These are phyloP conservation scores for Yamadazyma laniorum DNA, from an alignment of 805 yeast species.

Conservation along the genomic window DNA sequence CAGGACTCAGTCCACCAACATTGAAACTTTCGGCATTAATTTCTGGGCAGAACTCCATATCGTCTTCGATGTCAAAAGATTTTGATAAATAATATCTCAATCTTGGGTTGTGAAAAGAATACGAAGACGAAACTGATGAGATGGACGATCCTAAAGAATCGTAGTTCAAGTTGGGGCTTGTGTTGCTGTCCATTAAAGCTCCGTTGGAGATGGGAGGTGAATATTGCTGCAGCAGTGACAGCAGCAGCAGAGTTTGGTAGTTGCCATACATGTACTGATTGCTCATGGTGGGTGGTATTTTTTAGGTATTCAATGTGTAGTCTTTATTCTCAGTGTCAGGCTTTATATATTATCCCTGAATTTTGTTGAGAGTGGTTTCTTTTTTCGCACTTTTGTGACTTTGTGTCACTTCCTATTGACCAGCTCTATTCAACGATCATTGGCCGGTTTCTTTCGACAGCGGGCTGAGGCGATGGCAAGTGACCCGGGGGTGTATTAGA, in stretches of 20 bases:
- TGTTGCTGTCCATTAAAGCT: conserved; percentile 23
- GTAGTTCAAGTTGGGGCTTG: conserved; percentile 21
- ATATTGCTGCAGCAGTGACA: conserved; percentile 14
- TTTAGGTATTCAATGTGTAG: not conserved
- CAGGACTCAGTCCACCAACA: conserved; percentile 31
- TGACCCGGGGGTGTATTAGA: too few relatives aligned
- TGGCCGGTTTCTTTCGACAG: too few relatives aligned
- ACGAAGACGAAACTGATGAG: conserved; percentile 18
- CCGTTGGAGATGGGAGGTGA: conserved; percentile 17
- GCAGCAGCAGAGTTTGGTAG: conserved; percentile 27
- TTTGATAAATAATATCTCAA: conserved; percentile 58
- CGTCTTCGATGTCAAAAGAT: conserved; percentile 62
- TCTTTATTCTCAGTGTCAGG: not conserved
- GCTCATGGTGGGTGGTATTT: conserved; percentile 2
- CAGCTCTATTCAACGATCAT: too few relatives aligned
- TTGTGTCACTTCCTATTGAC: conserved; percentile 2
- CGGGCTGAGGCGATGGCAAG: too few relatives aligned
- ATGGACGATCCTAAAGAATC: conserved; percentile 13
- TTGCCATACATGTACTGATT: conserved; percentile 36
- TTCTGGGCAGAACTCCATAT: conserved; percentile 64
- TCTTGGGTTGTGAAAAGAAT: conserved; percentile 46
- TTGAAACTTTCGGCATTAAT: conserved; percentile 35
- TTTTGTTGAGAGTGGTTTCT: conserved; percentile 7
- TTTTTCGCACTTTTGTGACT: conserved; percentile 5
- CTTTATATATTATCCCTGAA: conserved; percentile 6